Conservation (phyloP, 2,329 filamentous ascomycete species). For the Berkeleyomyces basicola region DNA sequence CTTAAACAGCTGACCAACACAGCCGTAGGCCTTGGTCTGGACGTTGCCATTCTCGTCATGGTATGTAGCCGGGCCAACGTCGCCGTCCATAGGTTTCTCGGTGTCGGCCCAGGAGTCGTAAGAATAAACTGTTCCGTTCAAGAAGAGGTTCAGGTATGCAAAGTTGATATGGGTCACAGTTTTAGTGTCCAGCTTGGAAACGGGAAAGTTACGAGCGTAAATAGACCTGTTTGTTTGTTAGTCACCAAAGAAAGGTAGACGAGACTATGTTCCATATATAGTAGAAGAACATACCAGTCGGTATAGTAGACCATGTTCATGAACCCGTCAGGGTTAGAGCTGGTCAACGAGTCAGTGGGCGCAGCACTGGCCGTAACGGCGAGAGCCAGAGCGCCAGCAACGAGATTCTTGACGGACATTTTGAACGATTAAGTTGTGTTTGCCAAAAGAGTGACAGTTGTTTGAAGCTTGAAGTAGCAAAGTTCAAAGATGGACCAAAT, state of each 20-base stretch:
- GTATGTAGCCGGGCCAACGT: background rate
- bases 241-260: background rate
- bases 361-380: background rate
- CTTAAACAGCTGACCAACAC: conserved; percentile 61
- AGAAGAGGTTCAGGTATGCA: conserved; percentile 65
- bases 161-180: conserved; percentile 66
- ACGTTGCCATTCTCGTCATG: conserved; percentile 44
- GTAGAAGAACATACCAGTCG: conserved; percentile 5
- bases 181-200: conserved; percentile 49
- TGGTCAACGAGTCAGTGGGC: background rate
- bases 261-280: background rate
- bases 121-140: conserved; percentile 54
- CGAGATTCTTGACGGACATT: conserved; percentile 4
- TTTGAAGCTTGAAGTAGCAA: background rate
- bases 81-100: conserved; percentile 50
- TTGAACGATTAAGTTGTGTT: background rate
- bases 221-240: conserved; percentile 36
- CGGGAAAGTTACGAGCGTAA: conserved; percentile 58
- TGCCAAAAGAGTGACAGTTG: background rate
- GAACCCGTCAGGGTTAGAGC: background rate
- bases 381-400: conserved; percentile 7
- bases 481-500: background rate
- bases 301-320: conserved; percentile 14
- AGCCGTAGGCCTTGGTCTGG: conserved; percentile 64
- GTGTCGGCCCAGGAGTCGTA: conserved; percentile 54